phyloP scores from a whole-genome alignment of 768 basidiomycete species.

The Clitopilus passeckerianus region DNA sequence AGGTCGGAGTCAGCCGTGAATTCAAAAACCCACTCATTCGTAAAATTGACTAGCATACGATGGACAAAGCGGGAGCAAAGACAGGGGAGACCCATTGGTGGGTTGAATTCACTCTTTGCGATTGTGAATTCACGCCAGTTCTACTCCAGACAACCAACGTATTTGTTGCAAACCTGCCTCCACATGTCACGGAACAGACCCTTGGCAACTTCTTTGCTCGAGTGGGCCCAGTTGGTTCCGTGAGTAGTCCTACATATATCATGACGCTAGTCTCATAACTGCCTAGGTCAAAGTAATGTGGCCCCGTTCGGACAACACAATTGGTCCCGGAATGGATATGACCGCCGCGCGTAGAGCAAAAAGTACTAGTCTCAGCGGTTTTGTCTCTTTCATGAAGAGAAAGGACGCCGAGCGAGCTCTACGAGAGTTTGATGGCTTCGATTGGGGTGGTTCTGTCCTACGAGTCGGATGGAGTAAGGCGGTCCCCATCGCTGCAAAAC shows the following conservation, averaged over 20 bases:
- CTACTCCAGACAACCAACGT: constrained; percentile 80
- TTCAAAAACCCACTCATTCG: neutral
- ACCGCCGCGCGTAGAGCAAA: constrained; percentile 65
- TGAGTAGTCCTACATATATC: constrained; percentile 18
- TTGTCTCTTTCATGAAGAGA: constrained; percentile 95
- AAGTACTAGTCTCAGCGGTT: constrained; percentile 82
- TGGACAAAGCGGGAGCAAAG: constrained; percentile 85
- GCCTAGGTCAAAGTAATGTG: constrained; percentile 94
- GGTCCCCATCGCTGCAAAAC: constrained; percentile 75
- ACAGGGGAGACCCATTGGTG: constrained; percentile 84
- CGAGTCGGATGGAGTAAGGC: constrained; percentile 98
- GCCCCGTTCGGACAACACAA: constrained; percentile 78
- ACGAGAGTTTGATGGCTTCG: constrained; percentile 86
- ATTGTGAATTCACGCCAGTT: constrained; percentile 1
- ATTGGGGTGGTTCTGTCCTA: constrained; percentile 89
- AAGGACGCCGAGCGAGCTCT: constrained; percentile 87
- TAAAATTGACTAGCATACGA: constrained; percentile 61
- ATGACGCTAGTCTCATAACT: neutral
- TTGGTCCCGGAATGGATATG: constrained; percentile 73
- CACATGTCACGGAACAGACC: constrained; percentile 78
- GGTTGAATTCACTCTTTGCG: constrained; percentile 8
- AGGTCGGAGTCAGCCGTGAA: constrained; percentile 15
- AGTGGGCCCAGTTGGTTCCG: constrained; percentile 89
- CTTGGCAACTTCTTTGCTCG: constrained; percentile 91
- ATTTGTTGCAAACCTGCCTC: constrained; percentile 91